Percentiles rank a stretch among this genome's conserved stretches.
phyloP scores from a whole-genome alignment of 495 filamentous ascomycete genomes.

The Penicillium psychrofluorescens region DNA sequence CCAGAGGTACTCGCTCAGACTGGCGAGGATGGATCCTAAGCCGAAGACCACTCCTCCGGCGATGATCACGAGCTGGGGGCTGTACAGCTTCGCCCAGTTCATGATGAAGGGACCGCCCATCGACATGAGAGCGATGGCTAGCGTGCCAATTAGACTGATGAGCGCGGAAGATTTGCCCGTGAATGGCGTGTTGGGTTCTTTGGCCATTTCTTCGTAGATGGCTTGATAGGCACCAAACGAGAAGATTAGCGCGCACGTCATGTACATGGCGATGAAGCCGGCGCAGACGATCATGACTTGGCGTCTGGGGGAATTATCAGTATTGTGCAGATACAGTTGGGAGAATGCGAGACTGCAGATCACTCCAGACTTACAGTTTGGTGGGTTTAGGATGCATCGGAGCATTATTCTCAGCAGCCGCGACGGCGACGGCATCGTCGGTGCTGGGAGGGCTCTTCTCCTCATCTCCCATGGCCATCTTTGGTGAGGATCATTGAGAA shows the following conservation, averaged over 20 bases:
- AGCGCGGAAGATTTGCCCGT: slow-evolving; percentile 27
- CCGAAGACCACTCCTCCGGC: slow-evolving; percentile 28
- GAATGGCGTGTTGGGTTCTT: slow-evolving; percentile 23
- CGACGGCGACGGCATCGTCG: background rate
- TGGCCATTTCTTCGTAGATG: slow-evolving; percentile 34
- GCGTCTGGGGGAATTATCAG: slow-evolving; percentile 1
- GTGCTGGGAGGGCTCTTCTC: background rate
- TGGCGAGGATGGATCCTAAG: slow-evolving; percentile 44
- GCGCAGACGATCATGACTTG: slow-evolving; percentile 20
- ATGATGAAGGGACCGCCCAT: slow-evolving; percentile 33
- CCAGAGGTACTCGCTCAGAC: slow-evolving; percentile 47
- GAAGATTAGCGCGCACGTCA: slow-evolving; percentile 37
- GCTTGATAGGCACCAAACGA: slow-evolving; percentile 40
- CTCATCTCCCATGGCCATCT: background rate
- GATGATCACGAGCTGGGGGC: slow-evolving; percentile 26
- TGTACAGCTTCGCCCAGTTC: slow-evolving; percentile 33
- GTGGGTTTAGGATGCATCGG: slow-evolving; percentile 1
- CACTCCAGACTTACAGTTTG: slow-evolving; percentile 2
- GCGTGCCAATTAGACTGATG: slow-evolving; percentile 38
- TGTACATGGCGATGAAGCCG: slow-evolving; percentile 33
- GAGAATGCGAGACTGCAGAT: background rate
- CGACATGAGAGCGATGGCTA: slow-evolving; percentile 38
- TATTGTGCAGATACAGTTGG: background rate
- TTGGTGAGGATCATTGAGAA: no score
- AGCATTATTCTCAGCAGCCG: no score